Conservation (phyloP, 371 early-diverging fungal species). For the Massospora cicadina region DNA sequence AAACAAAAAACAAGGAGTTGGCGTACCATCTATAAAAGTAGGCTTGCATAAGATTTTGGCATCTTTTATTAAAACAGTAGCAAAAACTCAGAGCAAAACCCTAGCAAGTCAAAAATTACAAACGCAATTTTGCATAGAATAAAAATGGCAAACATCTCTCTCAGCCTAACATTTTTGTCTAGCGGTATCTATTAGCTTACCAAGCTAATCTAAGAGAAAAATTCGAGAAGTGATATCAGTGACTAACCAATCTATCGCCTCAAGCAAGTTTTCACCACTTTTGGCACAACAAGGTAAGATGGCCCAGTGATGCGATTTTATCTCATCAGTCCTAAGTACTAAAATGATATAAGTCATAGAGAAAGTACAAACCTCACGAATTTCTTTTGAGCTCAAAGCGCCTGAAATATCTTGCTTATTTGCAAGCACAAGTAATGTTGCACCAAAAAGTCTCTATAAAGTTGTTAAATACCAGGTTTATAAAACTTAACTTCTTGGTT, state of each 20-base stretch:
- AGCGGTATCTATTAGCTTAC: too few relatives aligned
- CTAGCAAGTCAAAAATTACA: too few relatives aligned
- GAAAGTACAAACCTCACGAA: constrained; percentile 30
- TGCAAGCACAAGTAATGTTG: constrained; percentile 80
- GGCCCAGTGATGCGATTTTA: constrained; percentile 82
- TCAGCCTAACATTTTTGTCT: too few relatives aligned
- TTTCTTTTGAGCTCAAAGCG: constrained; percentile 49
- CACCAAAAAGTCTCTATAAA: constrained; percentile 64
- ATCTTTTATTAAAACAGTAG: too few relatives aligned
- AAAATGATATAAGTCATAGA: background rate
- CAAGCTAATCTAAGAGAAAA: constrained; percentile 37
- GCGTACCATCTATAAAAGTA: too few relatives aligned
- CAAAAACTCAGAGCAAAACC: too few relatives aligned
- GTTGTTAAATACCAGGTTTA: too few relatives aligned
- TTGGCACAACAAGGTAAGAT: constrained; percentile 81
- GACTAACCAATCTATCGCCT: constrained; percentile 88
- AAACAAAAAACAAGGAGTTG: too few relatives aligned
- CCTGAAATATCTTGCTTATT: constrained; percentile 92
- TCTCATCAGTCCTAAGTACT: constrained; percentile 55
- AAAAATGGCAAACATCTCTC: too few relatives aligned
- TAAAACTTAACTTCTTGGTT: constrained; percentile 52
- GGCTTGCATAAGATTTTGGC: too few relatives aligned
- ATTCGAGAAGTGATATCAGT: constrained; percentile 77
- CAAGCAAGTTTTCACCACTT: constrained; percentile 65
- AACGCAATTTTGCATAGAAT: too few relatives aligned